These are phyloP conservation scores for Torulaspora gathmanii DNA, from an alignment of 805 yeast genomes.

Conservation along the genomic window DNA sequence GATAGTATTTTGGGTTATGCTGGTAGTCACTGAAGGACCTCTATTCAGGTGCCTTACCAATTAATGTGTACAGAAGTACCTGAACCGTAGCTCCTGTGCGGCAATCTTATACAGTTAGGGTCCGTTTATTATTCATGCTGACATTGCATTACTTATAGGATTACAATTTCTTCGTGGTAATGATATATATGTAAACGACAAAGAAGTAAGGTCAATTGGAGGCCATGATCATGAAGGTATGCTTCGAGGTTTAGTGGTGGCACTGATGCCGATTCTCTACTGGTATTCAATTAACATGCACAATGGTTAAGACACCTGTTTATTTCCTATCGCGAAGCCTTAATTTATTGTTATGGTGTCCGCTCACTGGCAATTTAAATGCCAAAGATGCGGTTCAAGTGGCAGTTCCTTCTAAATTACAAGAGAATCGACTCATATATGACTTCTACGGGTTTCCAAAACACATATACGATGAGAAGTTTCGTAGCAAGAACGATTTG, in stretches of 20 bases:
- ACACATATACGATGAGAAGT: constrained; percentile 57
- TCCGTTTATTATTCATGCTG: constrained; percentile 2
- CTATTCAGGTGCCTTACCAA: too few relatives aligned
- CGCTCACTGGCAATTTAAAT: constrained; percentile 69
- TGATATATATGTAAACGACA: background rate
- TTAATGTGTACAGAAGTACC: too few relatives aligned
- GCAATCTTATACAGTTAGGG: background rate
- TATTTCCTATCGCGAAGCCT: constrained; percentile 75
- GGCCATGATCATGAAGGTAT: background rate
- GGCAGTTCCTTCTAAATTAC: constrained; percentile 37
- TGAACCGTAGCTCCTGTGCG: too few relatives aligned
- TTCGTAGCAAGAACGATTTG: constrained; percentile 47
- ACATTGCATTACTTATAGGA: background rate
- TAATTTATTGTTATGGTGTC: constrained; percentile 62
- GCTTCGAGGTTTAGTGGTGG: background rate
- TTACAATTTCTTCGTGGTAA: background rate
- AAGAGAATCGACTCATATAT: constrained; percentile 58
- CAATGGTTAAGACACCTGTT: constrained; percentile 42
- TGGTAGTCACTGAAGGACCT: too few relatives aligned
- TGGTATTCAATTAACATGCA: background rate
- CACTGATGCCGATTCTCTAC: background rate
- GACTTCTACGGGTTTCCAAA: constrained; percentile 73
- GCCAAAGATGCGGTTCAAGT: constrained; percentile 44
- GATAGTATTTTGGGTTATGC: too few relatives aligned
- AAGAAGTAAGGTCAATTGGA: background rate